Evolutionary conservation across 805 yeast genomes (phyloP).

Genomic region (Lipomyces spencermartinsiae): DNA sequence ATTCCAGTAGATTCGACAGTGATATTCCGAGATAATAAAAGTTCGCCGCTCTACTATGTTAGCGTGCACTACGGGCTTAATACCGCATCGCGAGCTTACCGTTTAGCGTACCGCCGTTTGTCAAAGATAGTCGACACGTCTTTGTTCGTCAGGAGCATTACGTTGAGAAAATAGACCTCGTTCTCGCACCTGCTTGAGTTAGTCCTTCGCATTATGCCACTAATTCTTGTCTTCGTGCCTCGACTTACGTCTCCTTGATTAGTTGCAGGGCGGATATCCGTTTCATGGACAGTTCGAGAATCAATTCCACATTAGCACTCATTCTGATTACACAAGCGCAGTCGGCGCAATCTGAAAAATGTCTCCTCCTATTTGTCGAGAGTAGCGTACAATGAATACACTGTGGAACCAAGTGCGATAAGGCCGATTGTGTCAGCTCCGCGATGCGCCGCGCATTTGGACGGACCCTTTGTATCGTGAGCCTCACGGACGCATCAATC

Average conservation of each 20-base stretch:
- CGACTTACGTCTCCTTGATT: not conserved
- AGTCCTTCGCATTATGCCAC: not conserved
- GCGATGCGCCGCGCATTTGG: too few relatives aligned
- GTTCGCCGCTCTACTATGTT: slow-evolving; percentile 6
- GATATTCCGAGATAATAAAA: slow-evolving; percentile 9
- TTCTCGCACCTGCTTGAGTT: not conserved
- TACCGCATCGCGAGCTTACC: not conserved
- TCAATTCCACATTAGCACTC: not conserved
- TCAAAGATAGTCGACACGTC: not conserved
- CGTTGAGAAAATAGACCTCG: slow-evolving; percentile 1
- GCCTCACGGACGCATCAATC: too few relatives aligned
- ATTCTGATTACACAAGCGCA: not conserved
- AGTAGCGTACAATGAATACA: too few relatives aligned
- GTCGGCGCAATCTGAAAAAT: too few relatives aligned
- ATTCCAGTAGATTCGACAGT: slow-evolving; percentile 5
- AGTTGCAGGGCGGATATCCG: slow-evolving; percentile 1
- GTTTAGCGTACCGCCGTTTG: not conserved
- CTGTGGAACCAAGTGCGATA: too few relatives aligned
- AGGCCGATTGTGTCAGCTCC: too few relatives aligned
- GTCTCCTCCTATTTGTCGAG: too few relatives aligned
- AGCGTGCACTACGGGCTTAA: not conserved
- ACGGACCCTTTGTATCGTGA: too few relatives aligned
- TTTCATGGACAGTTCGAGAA: not conserved
- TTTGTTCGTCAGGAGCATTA: not conserved
- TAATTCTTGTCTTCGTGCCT: not conserved